Evolutionary conservation across 2,329 filamentous ascomycete species (phyloP), one percentile per base, ranked within the genome.

Genomic region (Claviceps humidiphila): DNA sequence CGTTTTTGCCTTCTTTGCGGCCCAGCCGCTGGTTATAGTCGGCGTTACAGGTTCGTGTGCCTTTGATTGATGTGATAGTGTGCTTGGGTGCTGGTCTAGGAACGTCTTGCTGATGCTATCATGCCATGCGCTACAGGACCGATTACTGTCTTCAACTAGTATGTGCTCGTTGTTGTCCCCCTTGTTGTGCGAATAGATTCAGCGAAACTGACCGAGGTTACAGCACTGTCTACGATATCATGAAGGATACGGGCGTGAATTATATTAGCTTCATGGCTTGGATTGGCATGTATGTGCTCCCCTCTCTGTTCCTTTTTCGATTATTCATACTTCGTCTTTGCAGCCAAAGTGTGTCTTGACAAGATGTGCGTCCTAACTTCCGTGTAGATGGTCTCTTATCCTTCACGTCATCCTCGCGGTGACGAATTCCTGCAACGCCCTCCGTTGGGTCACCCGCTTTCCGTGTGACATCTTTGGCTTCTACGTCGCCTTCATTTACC

Each of bases 401-500:
- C 83, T 95, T 69, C 89, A 95, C 68, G 90, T 85, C 85, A 72
- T 89, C 43, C 77, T 94, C 20, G 89, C 89, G 48, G 73, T 88
- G 52, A 87, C 86, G 11, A 95, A 95, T 65, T 82, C 87, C 1
- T 95, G 89, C 72, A 93, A 95, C 67, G 85, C 78, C 61, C 74
- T 95, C n/a, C 84, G 82, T 62, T 95, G 90, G 66, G 89, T 95
- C 22, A 95, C 89, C 1, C 79, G 88, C 14, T 95, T 95, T 64
- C 89, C 88, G 24, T 95, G 89, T 69, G 89, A 95, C 66, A 93
- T 91, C 61, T 95, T 95, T 59, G 89, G 89, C 49, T 94, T 95
- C 70, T 95, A 95, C 64, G 89, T 95, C 47, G 89, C 89, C 53
- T 89, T 87, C 63, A 91, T 95, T 66, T 95, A 95, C 64, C 75